Conservation (phyloP, 2,329 filamentous ascomycete genomes). For the Achaetomium macrosporum region DNA sequence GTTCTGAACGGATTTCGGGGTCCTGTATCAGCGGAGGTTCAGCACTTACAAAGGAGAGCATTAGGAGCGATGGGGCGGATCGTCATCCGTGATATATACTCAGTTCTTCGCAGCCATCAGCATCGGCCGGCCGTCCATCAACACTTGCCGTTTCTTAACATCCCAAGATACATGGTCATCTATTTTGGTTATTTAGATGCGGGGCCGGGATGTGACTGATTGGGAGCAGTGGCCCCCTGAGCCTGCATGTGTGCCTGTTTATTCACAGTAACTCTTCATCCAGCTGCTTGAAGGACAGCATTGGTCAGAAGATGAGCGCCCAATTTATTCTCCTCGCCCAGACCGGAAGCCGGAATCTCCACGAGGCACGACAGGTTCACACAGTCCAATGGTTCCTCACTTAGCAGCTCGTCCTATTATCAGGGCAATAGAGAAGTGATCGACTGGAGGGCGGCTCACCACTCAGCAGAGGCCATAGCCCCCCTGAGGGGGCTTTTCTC, state of each 20-base stretch:
- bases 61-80: neutral
- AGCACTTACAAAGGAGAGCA: neutral
- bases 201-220: slow-evolving; percentile 2
- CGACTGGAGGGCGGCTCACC: neutral
- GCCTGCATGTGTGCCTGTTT: slow-evolving; percentile 1
- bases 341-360: neutral
- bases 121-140: neutral
- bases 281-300: slow-evolving; percentile 7
- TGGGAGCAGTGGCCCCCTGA: neutral
- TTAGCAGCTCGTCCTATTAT: neutral
- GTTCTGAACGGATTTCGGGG: neutral
- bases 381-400: neutral
- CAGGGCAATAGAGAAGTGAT: neutral
- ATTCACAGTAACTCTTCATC: neutral
- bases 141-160: slow-evolving; percentile 1
- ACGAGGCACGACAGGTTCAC: neutral
- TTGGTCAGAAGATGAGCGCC: neutral
- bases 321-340: neutral
- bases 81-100: slow-evolving; percentile 1
- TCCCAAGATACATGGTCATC: slow-evolving; percentile 2
- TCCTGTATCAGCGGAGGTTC: neutral
- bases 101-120: neutral
- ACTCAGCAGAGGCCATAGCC: neutral
- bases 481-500: neutral
- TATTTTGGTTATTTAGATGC: slow-evolving; percentile 4